Conservation (phyloP, 345 rosid genomes). For the Adansonia digitata region DNA sequence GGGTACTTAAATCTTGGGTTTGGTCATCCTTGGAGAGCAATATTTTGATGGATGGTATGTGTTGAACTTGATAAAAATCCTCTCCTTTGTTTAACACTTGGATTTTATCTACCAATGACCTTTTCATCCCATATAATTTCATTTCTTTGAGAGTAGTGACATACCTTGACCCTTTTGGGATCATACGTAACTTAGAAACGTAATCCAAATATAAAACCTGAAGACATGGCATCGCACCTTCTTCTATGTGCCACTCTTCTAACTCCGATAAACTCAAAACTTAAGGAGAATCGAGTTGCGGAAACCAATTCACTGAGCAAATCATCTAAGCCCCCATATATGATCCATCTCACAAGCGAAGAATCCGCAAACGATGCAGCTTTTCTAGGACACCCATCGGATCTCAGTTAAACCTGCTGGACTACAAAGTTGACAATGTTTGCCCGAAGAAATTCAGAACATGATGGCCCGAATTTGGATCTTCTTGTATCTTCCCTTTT, state of each 20-base stretch:
- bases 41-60: neutral
- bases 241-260: neutral
- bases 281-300: neutral
- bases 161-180: neutral
- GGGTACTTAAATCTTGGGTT: too few species aligned
- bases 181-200: fast-evolving
- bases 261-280: neutral
- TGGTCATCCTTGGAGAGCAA: too few species aligned
- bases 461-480: neutral
- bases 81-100: neutral
- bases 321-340: neutral
- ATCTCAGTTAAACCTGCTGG: neutral
- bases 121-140: fast-evolving
- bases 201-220: fast-evolving
- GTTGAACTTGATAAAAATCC: neutral
- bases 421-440: neutral
- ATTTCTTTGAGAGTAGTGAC: neutral
- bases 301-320: neutral
- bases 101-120: neutral
- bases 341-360: fast-evolving
- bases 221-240: neutral
- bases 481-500: neutral
- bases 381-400: neutral
- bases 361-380: neutral
- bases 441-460: neutral